Conservation (phyloP, 495 filamentous ascomycete genomes). For the Glarea lozoyensis region DNA sequence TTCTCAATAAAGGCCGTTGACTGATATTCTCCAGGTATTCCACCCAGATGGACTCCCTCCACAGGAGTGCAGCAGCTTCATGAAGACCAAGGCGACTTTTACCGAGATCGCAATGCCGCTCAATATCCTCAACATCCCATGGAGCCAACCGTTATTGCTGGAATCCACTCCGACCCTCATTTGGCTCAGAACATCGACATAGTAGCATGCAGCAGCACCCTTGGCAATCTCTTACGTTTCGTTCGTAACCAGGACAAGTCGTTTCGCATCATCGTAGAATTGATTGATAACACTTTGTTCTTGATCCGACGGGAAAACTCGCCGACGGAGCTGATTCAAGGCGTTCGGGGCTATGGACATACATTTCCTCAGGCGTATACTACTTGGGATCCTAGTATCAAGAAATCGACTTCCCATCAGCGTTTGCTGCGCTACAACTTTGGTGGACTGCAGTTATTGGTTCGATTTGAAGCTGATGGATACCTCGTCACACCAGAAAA, state of each 20-base stretch:
- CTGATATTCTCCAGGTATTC: conserved; percentile 38
- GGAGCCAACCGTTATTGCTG: conserved; percentile 44
- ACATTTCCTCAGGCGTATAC: conserved; percentile 58
- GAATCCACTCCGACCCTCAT: conserved; percentile 27
- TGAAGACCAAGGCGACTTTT: conserved; percentile 44
- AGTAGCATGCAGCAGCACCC: conserved; percentile 50
- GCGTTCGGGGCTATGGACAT: conserved; percentile 52
- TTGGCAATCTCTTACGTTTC: conserved; percentile 37
- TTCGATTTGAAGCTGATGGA: conserved; percentile 58
- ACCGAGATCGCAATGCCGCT: conserved; percentile 56
- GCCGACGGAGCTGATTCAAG: conserved; percentile 39
- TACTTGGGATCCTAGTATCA: conserved; percentile 40
- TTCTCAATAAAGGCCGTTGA: neutral
- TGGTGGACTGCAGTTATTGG: conserved; percentile 39
- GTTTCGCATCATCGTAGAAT: conserved; percentile 17
- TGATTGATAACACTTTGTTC: conserved; percentile 45
- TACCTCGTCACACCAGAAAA: conserved; percentile 28
- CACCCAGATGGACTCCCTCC: conserved; percentile 49
- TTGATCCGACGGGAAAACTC: conserved; percentile 51
- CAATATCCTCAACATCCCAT: conserved; percentile 44
- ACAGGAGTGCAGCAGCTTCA: conserved; percentile 24
- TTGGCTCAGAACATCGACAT: conserved; percentile 42
- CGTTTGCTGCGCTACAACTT: conserved; percentile 52
- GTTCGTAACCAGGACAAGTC: conserved; percentile 11
- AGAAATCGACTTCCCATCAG: conserved; percentile 51